Base-by-base conservation (phyloP, 805 yeast species). In the Zygotorulaspora chibaensis region DNA sequence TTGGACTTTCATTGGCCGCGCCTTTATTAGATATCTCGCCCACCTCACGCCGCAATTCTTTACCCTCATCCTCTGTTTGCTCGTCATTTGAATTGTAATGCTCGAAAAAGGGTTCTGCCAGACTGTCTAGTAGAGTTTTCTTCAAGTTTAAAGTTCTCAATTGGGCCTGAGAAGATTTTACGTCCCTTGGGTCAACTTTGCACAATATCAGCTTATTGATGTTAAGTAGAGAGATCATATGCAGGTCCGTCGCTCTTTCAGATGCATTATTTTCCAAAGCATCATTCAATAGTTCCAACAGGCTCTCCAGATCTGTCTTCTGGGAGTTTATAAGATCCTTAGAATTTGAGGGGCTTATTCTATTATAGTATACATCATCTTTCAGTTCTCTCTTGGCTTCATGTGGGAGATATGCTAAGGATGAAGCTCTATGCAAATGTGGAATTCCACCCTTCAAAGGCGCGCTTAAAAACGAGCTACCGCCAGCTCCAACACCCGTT, bases 31-130 rank as follows among this genome's bases (percentile, higher is more conserved):
- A 44, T 23, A 46, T 46, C 15, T 41, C 50, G 9, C 51, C 58
- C 6, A 52, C 26, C 17, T 77, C 83, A 20, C 66, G 68, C 31
- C 63, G 60, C 30, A 70, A 53, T 8, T 55, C 56, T 29, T 35
- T 49, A 16, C 58, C 62, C 23, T 47, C 50, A 11, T 44, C 54
- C 8, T 48, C 50, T 30, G 48, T 40, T 25, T 45, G 45, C n/a
- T 52, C 56, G 18, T 48, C 59, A 20, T 47, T 48, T 20, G 54
- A 43, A 9, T 55, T 49, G 28, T 55, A 56, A 39, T 59, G 51
- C 40, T 63, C 67, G 47, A 53, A 63, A 41, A 65, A 65, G 15
- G 69, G 69, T 43, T 63, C 66, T 3, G 69, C 68, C 18, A 65
- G 43, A 54, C 66, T 61, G 40, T 65, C 62, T 36, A 65, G 41